Percentiles rank a stretch among this genome's conserved stretches.
Conservation (phyloP, 176 grass and related monocot species). For the Rhynchospora breviuscula region DNA sequence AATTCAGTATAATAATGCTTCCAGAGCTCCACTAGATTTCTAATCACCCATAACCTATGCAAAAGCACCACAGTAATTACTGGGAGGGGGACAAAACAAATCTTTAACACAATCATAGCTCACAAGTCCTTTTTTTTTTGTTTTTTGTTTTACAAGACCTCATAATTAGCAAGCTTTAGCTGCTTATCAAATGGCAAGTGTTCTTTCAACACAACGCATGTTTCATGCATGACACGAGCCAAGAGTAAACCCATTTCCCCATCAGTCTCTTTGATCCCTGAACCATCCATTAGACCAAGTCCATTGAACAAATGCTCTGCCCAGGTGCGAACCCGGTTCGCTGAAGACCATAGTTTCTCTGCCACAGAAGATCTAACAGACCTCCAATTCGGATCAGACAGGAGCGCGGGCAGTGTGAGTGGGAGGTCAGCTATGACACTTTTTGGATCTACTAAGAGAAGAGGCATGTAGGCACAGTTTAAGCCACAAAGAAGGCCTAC, state of each 20-base stretch:
- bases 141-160: conserved; percentile 33
- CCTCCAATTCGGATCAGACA: conserved; percentile 52
- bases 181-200: conserved; percentile 61
- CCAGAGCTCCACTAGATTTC: background rate
- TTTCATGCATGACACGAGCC: conserved; percentile 35
- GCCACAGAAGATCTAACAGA: conserved; percentile 31
- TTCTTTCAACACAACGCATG: conserved; percentile 67
- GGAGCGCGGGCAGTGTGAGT: conserved; percentile 62
- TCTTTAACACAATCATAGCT: background rate
- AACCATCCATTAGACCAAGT: conserved; percentile 5
- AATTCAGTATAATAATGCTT: background rate
- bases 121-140: background rate
- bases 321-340: conserved; percentile 44
- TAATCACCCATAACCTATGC: background rate
- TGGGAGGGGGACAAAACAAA: background rate
- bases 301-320: conserved; percentile 27
- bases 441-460: conserved; percentile 61
- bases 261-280: conserved; percentile 46
- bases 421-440: conserved; percentile 67
- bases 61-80: background rate
- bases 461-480: conserved; percentile 80
- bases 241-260: conserved; percentile 41
- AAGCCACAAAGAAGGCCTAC: conserved; percentile 63
- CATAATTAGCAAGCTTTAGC: conserved; percentile 68
- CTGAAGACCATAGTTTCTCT: conserved; percentile 70